phyloP scores from a whole-genome alignment of 2,329 filamentous ascomycete species.

The Phaeoacremonium minimum region DNA sequence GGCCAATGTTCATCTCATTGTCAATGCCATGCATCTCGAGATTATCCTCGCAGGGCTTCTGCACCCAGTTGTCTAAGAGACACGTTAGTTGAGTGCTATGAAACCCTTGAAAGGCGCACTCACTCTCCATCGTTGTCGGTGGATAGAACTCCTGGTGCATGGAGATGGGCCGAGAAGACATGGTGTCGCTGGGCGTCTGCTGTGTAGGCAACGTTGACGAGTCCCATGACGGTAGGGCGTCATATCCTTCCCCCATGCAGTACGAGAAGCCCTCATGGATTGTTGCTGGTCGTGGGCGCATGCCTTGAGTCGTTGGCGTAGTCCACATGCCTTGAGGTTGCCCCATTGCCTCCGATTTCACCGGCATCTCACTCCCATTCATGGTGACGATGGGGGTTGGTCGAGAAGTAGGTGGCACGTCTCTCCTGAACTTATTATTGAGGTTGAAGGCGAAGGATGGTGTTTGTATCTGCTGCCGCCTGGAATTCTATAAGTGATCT shows the following conservation, averaged over 20 bases:
- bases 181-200: conserved; percentile 43
- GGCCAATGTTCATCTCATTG: conserved; percentile 55
- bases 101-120: conserved; percentile 20
- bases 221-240: conserved; percentile 52
- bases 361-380: conserved; percentile 44
- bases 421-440: conserved; percentile 41
- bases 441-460: conserved; percentile 44
- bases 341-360: conserved; percentile 41
- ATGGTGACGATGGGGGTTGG: conserved; percentile 42
- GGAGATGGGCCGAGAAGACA: conserved; percentile 49
- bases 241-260: conserved; percentile 49
- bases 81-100: conserved; percentile 16
- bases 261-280: conserved; percentile 60
- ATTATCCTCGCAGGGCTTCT: conserved; percentile 53
- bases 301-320: conserved; percentile 45
- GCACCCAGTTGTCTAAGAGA: conserved; percentile 40
- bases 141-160: conserved; percentile 57
- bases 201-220: conserved; percentile 48
- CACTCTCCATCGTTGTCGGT: conserved; percentile 43
- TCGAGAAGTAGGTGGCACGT: conserved; percentile 31
- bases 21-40: conserved; percentile 53
- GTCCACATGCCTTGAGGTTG: conserved; percentile 48
- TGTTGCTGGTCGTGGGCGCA: conserved; percentile 51
- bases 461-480: conserved; percentile 43
- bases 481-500: conserved; percentile 33